Evolutionary conservation across 139 green algal genomes (phyloP), one percentile per base, ranked within the genome.

Genomic region (Micractinium conductrix): DNA sequence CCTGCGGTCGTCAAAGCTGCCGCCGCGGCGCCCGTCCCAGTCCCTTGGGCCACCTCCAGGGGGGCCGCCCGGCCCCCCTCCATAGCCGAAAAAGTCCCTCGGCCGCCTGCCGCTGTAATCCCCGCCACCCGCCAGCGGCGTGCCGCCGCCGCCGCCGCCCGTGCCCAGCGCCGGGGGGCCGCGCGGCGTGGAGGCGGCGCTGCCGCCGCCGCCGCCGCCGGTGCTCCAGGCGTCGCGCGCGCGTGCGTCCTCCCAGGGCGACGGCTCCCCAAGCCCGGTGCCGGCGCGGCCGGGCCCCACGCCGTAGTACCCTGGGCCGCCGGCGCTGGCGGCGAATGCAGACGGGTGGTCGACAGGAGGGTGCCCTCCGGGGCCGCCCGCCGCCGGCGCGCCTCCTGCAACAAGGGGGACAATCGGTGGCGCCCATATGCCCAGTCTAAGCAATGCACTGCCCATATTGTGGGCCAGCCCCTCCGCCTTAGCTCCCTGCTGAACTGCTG

Each of bases 1-100:
- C 74, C 74, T 81, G 53, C 74, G 74, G 28, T 81, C 74, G 35
- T 81, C 74, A 81, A 81, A 81, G 74, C 53, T 70, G 35, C 74
- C 45, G n/a, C 45, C 50, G 0, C 74, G 74, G 22, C 74, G 37
- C 16, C 37, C 53, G 17, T 12, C 22, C 37, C 74, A 69, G 22
- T 81, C 74, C 21, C 74, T 22, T 7, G 30, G 30, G 35, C 50
- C 50, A 26, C 74, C 74, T 45, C 74, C 73, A 28, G n/a, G n/a
- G 2, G 70, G 70, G 14, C 70, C 70, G 16, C 43, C 74, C 24
- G 45, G n/a, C 28, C 63, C 63, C 7, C 63, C 63, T 9, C 63
- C 63, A 42, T 28, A 71, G 30, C 17, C 17, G 30, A 37, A 63
- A 33, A 40, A 68, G 21, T 70, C 74, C 2, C 74, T 16, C 1